These are phyloP conservation scores for Herpetospermum pedunculosum DNA, from an alignment of 306 rosid species.

Conservation along the genomic window DNA sequence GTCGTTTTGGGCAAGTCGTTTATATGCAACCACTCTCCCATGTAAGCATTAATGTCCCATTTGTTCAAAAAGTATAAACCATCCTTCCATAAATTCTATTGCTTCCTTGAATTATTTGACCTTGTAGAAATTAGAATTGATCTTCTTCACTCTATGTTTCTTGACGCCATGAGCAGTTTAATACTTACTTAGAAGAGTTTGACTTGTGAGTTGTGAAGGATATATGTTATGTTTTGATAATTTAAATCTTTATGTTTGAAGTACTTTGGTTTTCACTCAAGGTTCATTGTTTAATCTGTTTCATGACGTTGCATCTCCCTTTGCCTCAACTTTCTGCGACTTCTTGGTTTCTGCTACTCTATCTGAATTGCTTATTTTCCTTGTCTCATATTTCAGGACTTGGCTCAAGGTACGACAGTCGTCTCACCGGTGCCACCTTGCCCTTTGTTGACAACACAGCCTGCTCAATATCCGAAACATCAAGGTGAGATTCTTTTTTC, in stretches of 20 bases:
- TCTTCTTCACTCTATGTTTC: not conserved
- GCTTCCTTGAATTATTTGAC: not conserved
- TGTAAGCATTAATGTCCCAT: constrained; percentile 30
- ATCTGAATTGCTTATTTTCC: constrained; percentile 1
- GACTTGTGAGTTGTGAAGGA: not conserved
- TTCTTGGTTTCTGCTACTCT: not conserved
- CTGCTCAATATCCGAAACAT: constrained; percentile 59
- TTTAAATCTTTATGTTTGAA: not conserved
- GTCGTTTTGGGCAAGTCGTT: constrained; percentile 67
- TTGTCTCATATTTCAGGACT: constrained; percentile 43
- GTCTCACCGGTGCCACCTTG: constrained; percentile 41
- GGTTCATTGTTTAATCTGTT: not conserved
- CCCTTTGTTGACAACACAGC: constrained; percentile 46
- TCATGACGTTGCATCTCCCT: not conserved
- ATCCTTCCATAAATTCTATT: constrained; percentile 1
- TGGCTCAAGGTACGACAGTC: constrained; percentile 50
- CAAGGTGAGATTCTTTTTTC: constrained; percentile 39
- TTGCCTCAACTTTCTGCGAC: not conserved
- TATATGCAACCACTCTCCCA: constrained; percentile 74
- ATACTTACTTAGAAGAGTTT: not conserved
- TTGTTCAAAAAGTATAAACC: not conserved
- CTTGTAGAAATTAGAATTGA: not conserved
- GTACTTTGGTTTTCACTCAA: not conserved
- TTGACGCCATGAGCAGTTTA: not conserved
- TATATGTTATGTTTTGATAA: not conserved